A percentile compares a stretch with the other conserved stretches of the same genome.
Evolutionary conservation across 371 early-diverging fungal genomes (phyloP).

Genomic region (Mortierella sp.): DNA sequence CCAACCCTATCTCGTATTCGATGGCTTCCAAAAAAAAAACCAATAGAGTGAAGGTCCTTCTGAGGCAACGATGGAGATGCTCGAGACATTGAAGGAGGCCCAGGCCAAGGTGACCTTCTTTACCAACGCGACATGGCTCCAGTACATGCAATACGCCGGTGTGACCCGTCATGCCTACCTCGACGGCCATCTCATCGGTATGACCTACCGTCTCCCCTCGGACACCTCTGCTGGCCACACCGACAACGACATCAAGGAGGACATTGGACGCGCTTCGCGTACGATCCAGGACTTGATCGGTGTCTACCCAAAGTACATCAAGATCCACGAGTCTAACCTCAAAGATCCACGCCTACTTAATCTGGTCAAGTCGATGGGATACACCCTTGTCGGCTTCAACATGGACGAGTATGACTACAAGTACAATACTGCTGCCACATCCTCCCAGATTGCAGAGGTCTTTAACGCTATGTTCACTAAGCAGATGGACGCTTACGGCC

Average conservation of each 20-base stretch:
- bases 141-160: slow-evolving; percentile 66
- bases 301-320: slow-evolving; percentile 64
- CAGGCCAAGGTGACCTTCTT: slow-evolving; percentile 63
- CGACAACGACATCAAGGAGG: slow-evolving; percentile 59
- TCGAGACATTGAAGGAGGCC: slow-evolving; percentile 64
- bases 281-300: slow-evolving; percentile 46
- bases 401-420: slow-evolving; percentile 71
- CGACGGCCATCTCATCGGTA: slow-evolving; percentile 71
- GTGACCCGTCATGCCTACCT: slow-evolving; percentile 65
- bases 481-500: slow-evolving; percentile 68
- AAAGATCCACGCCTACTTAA: slow-evolving; percentile 62
- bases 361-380: slow-evolving; percentile 64
- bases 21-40: neutral
- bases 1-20: neutral
- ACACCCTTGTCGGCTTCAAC: slow-evolving; percentile 67
- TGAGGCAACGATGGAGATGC: slow-evolving; percentile 60
- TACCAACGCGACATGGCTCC: slow-evolving; percentile 71
- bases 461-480: slow-evolving; percentile 63
- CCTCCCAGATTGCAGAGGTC: slow-evolving; percentile 60
- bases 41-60: slow-evolving; percentile 15
- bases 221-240: slow-evolving; percentile 61
- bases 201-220: slow-evolving; percentile 67
- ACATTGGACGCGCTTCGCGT: slow-evolving; percentile 57
- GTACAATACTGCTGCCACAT: slow-evolving; percentile 58
- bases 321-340: slow-evolving; percentile 65